Conservation (phyloP, 2,329 filamentous ascomycete genomes). For the Colletotrichum cordylinicola region DNA sequence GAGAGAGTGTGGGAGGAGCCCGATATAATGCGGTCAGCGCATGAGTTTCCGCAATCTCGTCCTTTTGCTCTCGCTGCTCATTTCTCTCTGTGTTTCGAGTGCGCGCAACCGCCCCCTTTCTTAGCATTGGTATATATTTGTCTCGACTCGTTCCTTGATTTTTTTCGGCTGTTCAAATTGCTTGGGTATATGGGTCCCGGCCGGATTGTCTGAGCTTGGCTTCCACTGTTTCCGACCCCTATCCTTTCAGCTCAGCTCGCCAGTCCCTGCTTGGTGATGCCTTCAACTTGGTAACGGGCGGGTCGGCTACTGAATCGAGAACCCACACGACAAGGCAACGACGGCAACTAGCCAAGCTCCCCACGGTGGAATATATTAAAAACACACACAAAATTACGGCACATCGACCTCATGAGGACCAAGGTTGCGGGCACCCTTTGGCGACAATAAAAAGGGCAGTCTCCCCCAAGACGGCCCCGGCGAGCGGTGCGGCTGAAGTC, state of each 20-base stretch:
- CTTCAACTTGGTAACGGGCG: constrained; percentile 9
- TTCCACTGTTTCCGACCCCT: not conserved
- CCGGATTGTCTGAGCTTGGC: not conserved
- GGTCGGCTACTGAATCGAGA: constrained; percentile 16
- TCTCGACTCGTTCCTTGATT: not conserved
- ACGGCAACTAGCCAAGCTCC: constrained; percentile 15
- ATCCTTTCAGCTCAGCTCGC: not conserved
- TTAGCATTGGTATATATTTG: not conserved
- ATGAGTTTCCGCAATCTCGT: not conserved
- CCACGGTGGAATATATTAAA: constrained; percentile 16
- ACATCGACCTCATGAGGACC: constrained; percentile 18
- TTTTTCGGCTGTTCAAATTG: not conserved
- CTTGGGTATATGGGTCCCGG: not conserved
- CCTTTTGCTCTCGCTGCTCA: not conserved
- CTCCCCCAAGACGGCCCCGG: not conserved
- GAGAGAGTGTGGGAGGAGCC: not conserved
- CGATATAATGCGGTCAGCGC: not conserved
- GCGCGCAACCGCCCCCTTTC: not conserved
- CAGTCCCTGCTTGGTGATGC: constrained; percentile 10
- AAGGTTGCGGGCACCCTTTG: not conserved
- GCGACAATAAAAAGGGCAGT: constrained; percentile 1
- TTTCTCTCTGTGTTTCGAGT: not conserved
- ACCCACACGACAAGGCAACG: constrained; percentile 9
- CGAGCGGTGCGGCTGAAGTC: not conserved
- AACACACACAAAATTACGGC: constrained; percentile 8